These are phyloP conservation scores for Candida mattraensis DNA, from an alignment of 805 yeast species.

Conservation along the genomic window DNA sequence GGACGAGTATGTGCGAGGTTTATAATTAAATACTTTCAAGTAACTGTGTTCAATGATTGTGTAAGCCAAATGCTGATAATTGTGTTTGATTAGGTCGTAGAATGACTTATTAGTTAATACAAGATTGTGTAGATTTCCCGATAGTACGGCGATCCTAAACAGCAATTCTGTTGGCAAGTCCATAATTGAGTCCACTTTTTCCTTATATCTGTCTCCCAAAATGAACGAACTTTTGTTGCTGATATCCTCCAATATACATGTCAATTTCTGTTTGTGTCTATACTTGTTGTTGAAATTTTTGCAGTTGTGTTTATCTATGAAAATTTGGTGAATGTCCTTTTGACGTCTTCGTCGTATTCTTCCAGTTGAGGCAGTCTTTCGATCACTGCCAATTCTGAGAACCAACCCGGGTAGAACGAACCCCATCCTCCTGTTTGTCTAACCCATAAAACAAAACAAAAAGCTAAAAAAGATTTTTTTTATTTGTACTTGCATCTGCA, in stretches of 20 bases:
- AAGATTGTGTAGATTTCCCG: constrained; percentile 14
- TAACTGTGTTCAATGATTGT: constrained; percentile 10
- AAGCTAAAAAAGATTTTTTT: constrained; percentile 1
- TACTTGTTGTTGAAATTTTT: constrained; percentile 9
- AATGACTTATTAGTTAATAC: constrained; percentile 8
- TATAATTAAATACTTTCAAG: constrained; percentile 3
- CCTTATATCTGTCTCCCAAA: too few species aligned
- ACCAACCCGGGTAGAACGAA: constrained; percentile 13
- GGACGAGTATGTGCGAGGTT: constrained; percentile 7
- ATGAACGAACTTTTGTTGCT: too few species aligned
- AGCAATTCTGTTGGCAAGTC: constrained; percentile 25
- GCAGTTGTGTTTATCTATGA: constrained; percentile 4
- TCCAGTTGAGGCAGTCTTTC: too few species aligned
- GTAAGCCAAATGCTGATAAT: constrained; percentile 10
- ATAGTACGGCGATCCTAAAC: constrained; percentile 15
- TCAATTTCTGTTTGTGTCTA: constrained; percentile 4
- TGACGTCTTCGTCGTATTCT: constrained; percentile 6
- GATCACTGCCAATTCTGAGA: constrained; percentile 6
- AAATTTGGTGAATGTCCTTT: constrained; percentile 3
- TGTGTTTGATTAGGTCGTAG: constrained; percentile 8
- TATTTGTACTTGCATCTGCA: too few species aligned
- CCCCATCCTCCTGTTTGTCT: constrained; percentile 7
- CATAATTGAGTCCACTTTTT: too few species aligned
- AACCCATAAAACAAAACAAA: constrained; percentile 2
- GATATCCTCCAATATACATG: too few species aligned